Conservation (phyloP, 148 eudicot genomes). For the Simmondsia chinensis region DNA sequence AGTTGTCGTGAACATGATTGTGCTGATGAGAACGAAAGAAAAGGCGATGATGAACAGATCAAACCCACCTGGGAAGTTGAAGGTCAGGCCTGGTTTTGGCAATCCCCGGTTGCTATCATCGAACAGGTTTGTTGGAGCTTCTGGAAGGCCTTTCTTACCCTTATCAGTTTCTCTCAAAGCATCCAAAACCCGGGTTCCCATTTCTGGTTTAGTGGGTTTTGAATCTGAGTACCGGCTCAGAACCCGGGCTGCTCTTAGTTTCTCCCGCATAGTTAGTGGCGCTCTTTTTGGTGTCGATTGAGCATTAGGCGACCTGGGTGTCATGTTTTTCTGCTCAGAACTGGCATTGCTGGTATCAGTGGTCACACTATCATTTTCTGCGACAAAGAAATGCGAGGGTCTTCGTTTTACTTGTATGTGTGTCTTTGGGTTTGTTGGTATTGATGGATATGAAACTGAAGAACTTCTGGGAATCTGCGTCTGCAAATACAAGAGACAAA, state of each 20-base stretch:
- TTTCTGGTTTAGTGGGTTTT: slow-evolving; percentile 39
- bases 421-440: slow-evolving; percentile 20
- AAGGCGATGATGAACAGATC: slow-evolving; percentile 48
- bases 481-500: too few species aligned
- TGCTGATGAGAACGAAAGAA: slow-evolving; percentile 73
- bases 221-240: slow-evolving; percentile 69
- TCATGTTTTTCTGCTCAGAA: slow-evolving; percentile 7
- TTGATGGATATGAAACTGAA: slow-evolving; percentile 18
- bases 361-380: slow-evolving; percentile 38
- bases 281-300: slow-evolving; percentile 31
- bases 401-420: slow-evolving; percentile 14
- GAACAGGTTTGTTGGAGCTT: slow-evolving; percentile 82
- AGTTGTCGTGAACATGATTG: slow-evolving; percentile 87
- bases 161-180: slow-evolving; percentile 70
- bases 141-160: slow-evolving; percentile 86
- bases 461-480: slow-evolving; percentile 26
- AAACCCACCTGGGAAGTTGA: slow-evolving; percentile 66
- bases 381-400: slow-evolving; percentile 27
- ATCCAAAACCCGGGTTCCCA: slow-evolving; percentile 72
- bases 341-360: slow-evolving; percentile 30
- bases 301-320: slow-evolving; percentile 12
- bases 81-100: slow-evolving; percentile 76
- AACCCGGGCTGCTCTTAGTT: slow-evolving; percentile 87
- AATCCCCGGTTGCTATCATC: slow-evolving; percentile 88
- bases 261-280: slow-evolving; percentile 75